phyloP scores from a whole-genome alignment of 345 rosid species.

The Turritis glabra region DNA sequence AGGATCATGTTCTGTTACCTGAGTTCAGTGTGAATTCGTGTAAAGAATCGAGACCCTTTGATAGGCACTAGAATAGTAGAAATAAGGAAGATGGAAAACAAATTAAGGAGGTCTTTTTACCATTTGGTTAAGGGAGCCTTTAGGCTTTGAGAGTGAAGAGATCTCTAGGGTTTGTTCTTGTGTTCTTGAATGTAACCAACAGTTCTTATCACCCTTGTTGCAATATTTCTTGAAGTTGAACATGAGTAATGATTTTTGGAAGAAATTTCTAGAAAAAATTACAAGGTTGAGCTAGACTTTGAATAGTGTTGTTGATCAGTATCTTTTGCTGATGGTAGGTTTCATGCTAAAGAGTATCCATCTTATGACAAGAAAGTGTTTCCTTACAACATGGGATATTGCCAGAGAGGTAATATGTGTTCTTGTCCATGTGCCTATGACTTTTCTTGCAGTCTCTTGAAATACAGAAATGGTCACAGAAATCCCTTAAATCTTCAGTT shows the following conservation, averaged over 20 bases:
- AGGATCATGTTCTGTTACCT: background rate
- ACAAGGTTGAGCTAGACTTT: background rate
- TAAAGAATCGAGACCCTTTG: background rate
- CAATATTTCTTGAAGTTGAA: background rate
- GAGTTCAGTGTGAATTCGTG: background rate
- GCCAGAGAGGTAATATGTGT: slow-evolving; percentile 63
- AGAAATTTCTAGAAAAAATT: background rate
- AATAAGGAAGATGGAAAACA: background rate
- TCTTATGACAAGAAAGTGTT: slow-evolving; percentile 63
- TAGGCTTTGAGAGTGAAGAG: background rate
- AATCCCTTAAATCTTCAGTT: background rate
- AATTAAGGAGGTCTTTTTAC: background rate
- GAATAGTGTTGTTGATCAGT: slow-evolving; percentile 1
- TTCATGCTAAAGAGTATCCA: slow-evolving; percentile 95
- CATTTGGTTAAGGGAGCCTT: background rate
- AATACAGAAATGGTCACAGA: background rate
- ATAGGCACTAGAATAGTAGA: background rate
- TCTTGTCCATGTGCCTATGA: background rate
- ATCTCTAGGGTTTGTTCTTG: background rate
- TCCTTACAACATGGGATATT: slow-evolving; percentile 82
- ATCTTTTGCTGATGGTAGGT: slow-evolving; percentile 49
- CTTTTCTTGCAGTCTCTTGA: background rate
- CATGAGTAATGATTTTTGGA: background rate
- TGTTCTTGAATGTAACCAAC: background rate
- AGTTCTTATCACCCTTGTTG: background rate